phyloP scores from a whole-genome alignment of 73 alveolate species.

The Paramecium sonneborni region DNA sequence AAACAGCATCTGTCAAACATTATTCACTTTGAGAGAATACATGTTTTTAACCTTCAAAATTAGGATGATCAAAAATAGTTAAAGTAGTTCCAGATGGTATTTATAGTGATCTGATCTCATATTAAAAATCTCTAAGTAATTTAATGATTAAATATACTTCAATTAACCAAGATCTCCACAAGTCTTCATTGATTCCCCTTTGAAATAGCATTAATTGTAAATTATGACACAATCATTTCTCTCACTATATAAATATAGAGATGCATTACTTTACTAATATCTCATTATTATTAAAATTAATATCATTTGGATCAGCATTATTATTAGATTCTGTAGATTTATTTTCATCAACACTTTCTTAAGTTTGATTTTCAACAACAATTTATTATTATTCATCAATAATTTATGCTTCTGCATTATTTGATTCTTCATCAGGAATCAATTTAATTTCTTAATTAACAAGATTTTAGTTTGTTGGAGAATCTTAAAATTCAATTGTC shows the following conservation, averaged over 20 bases:
- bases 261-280: neutral
- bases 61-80: constrained; percentile 42
- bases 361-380: neutral
- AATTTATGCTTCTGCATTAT: neutral
- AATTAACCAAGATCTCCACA: constrained; percentile 40
- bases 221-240: constrained; percentile 5
- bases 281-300: neutral
- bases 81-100: constrained; percentile 46
- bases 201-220: constrained; percentile 6
- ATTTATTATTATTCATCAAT: neutral
- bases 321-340: neutral
- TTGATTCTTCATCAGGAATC: constrained; percentile 1
- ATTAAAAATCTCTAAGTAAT: constrained; percentile 3
- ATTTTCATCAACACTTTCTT: neutral
- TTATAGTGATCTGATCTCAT: constrained; percentile 34
- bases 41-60: constrained; percentile 38
- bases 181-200: constrained; percentile 28
- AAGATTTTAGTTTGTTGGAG: neutral
- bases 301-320: neutral
- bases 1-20: constrained; percentile 29
- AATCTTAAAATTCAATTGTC: neutral
- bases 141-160: neutral
- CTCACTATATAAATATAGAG: neutral
- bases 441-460: constrained; percentile 6
- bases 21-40: constrained; percentile 41